These are phyloP conservation scores for Hypoxylon fragiforme DNA, from an alignment of 495 filamentous ascomycete species.

Conservation along the genomic window DNA sequence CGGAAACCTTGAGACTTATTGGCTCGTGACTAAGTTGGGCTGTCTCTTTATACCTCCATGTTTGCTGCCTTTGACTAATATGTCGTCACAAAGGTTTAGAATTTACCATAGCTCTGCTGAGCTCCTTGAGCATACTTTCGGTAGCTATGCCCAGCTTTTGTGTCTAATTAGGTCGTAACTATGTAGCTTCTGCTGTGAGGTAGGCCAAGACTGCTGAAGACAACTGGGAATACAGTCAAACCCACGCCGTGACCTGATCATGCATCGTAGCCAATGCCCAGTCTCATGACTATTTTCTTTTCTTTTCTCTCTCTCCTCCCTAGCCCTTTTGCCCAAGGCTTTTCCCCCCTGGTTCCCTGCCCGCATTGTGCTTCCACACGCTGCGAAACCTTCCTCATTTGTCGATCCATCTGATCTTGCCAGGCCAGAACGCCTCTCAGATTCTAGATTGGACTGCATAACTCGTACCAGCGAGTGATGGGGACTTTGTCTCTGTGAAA, in stretches of 20 bases:
- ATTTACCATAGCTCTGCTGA: slow-evolving; percentile 11
- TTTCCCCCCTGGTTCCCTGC: slow-evolving; percentile 28
- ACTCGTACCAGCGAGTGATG: slow-evolving; percentile 22
- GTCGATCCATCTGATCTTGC: slow-evolving; percentile 37
- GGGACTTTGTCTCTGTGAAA: slow-evolving; percentile 14
- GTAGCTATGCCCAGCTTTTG: slow-evolving; percentile 3
- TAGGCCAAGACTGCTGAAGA: slow-evolving; percentile 27
- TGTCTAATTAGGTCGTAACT: not conserved
- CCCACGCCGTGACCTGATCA: slow-evolving; percentile 22
- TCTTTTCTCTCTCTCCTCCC: slow-evolving; percentile 18
- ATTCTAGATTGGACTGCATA: slow-evolving; percentile 27
- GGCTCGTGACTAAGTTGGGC: slow-evolving; percentile 21
- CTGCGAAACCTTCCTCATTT: slow-evolving; percentile 41
- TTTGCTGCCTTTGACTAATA: slow-evolving; percentile 20
- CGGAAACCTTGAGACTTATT: slow-evolving; percentile 12
- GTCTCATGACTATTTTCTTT: slow-evolving; percentile 33
- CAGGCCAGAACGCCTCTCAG: slow-evolving; percentile 14
- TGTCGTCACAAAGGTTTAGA: slow-evolving; percentile 26
- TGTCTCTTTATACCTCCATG: slow-evolving; percentile 8
- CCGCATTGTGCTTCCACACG: slow-evolving; percentile 28
- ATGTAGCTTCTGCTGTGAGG: slow-evolving; percentile 18
- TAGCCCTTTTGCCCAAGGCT: slow-evolving; percentile 15
- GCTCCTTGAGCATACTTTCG: slow-evolving; percentile 6
- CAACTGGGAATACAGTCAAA: slow-evolving; percentile 8
- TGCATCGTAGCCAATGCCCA: slow-evolving; percentile 20